phyloP scores from a whole-genome alignment of 495 filamentous ascomycete species.

The Penicillium roqueforti region DNA sequence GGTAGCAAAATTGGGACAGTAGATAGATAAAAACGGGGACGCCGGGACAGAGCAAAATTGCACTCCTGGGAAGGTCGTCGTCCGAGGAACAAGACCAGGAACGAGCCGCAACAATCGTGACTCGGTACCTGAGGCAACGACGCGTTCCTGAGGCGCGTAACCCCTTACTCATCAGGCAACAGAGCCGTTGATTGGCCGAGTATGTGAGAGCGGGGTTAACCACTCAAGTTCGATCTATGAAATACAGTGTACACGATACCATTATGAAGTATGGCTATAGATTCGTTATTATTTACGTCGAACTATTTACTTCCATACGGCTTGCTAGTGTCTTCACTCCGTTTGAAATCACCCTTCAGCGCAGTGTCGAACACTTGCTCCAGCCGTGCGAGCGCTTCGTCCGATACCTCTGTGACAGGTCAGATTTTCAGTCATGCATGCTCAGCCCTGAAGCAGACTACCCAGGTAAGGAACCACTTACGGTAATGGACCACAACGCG shows the following conservation, averaged over 20 bases:
- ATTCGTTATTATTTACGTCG: background rate
- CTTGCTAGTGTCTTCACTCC: slow-evolving; percentile 35
- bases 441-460: background rate
- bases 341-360: slow-evolving; percentile 34
- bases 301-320: slow-evolving; percentile 34
- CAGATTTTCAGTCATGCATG: slow-evolving; percentile 14
- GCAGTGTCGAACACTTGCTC: slow-evolving; percentile 41
- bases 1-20: background rate
- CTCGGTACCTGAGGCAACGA: slow-evolving; percentile 26
- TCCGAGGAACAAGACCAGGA: slow-evolving; percentile 37
- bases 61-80: slow-evolving; percentile 26
- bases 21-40: slow-evolving; percentile 10
- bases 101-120: slow-evolving; percentile 17
- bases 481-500: slow-evolving; percentile 47
- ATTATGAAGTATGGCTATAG: too few relatives aligned
- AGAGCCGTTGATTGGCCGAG: slow-evolving; percentile 11
- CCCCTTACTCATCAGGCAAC: slow-evolving; percentile 11
- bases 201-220: background rate
- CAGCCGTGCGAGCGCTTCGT: slow-evolving; percentile 38
- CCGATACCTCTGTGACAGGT: slow-evolving; percentile 43
- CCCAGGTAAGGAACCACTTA: slow-evolving; percentile 31
- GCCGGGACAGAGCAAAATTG: slow-evolving; percentile 9
- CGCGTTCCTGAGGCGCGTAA: slow-evolving; percentile 9
- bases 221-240: too few relatives aligned
- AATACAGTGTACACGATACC: too few relatives aligned